A percentile compares a stretch with the other conserved stretches of the same genome.
phyloP scores from a whole-genome alignment of 345 rosid genomes.

The Odontarrhena argentea region DNA sequence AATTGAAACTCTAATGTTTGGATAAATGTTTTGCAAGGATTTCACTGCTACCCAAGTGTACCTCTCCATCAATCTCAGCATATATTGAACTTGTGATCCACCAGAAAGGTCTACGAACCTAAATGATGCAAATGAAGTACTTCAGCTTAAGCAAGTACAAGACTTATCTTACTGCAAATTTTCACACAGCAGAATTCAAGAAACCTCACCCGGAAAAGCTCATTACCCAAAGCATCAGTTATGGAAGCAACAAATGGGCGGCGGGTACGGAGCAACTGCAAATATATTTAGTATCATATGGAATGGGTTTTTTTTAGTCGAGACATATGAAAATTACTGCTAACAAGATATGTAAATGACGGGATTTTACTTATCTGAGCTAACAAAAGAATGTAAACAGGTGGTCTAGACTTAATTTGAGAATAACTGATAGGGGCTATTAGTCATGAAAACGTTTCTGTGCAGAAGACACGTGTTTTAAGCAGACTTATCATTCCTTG shows the following conservation, averaged over 20 bases:
- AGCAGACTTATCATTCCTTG: conserved; percentile 10
- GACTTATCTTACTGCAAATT: conserved; percentile 19
- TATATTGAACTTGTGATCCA: conserved; percentile 96
- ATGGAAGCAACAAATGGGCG: conserved; percentile 88
- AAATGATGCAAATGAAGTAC: conserved; percentile 35
- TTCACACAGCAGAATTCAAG: conserved; percentile 19
- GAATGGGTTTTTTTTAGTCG: conserved; percentile 11
- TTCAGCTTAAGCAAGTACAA: conserved; percentile 36
- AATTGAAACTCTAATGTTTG: neutral
- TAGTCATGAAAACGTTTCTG: conserved; percentile 1
- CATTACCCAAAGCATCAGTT: conserved; percentile 73
- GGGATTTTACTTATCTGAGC: neutral
- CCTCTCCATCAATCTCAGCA: conserved; percentile 88
- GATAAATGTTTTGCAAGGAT: conserved; percentile 5
- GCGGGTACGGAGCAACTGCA: conserved; percentile 79
- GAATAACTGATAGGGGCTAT: conserved; percentile 2
- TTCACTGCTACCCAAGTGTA: conserved; percentile 37
- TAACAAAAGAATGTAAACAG: conserved; percentile 1
- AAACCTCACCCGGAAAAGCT: conserved; percentile 73
- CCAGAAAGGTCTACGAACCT: conserved; percentile 98
- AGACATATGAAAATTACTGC: conserved; percentile 1
- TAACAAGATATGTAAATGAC: conserved; percentile 1
- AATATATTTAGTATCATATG: conserved; percentile 6
- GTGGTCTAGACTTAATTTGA: neutral
- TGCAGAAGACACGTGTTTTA: neutral